These are phyloP conservation scores for Trichoderma sp. DNA, from an alignment of 2,329 filamentous ascomycete genomes.

Conservation along the genomic window DNA sequence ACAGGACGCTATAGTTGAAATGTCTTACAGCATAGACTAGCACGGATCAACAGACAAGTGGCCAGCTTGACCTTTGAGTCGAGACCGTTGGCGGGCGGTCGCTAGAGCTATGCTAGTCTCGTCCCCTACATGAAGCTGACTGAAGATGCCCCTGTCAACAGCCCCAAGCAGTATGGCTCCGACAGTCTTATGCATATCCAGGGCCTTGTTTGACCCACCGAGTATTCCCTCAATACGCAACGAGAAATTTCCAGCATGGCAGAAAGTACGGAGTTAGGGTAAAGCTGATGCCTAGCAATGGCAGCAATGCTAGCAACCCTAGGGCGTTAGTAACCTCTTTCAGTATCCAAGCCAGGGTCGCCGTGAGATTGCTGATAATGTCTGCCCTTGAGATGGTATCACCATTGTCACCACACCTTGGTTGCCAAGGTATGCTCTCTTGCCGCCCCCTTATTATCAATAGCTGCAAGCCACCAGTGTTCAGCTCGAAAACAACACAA, in stretches of 20 bases:
- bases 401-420: slow-evolving; percentile 35
- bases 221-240: slow-evolving; percentile 44
- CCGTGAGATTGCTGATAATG: slow-evolving; percentile 32
- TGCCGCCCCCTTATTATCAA: slow-evolving; percentile 12
- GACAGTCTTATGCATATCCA: slow-evolving; percentile 43
- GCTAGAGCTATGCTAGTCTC: slow-evolving; percentile 51
- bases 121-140: slow-evolving; percentile 48
- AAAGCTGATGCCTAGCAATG: slow-evolving; percentile 32
- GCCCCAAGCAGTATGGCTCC: slow-evolving; percentile 43
- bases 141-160: slow-evolving; percentile 42
- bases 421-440: slow-evolving; percentile 35
- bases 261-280: slow-evolving; percentile 45
- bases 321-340: slow-evolving; percentile 39
- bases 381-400: slow-evolving; percentile 35
- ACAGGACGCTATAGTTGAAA: background rate
- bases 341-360: slow-evolving; percentile 35
- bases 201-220: slow-evolving; percentile 39
- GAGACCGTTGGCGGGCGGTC: slow-evolving; percentile 41
- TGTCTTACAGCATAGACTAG: background rate
- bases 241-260: slow-evolving; percentile 44
- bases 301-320: slow-evolving; percentile 37
- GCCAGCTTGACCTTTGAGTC: slow-evolving; percentile 47
- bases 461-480: slow-evolving; percentile 30
- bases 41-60: slow-evolving; percentile 37
- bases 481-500: slow-evolving; percentile 36